These are phyloP conservation scores for Talaromyces nanjingensis DNA, from an alignment of 495 filamentous ascomycete genomes.

Conservation along the genomic window DNA sequence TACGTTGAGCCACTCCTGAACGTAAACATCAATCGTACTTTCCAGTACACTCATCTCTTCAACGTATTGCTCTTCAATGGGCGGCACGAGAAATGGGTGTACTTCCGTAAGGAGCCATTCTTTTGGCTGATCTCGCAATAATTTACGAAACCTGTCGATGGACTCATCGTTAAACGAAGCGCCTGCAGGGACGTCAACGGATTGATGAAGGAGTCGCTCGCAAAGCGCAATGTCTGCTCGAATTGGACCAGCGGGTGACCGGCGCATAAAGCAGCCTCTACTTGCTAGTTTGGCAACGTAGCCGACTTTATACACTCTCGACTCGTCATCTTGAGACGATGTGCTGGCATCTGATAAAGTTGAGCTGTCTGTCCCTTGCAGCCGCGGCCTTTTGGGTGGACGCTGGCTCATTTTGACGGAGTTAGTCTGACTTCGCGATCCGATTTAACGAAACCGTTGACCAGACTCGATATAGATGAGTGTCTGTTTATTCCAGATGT, in stretches of 20 bases:
- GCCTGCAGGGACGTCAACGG: background rate
- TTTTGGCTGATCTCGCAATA: background rate
- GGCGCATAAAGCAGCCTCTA: background rate
- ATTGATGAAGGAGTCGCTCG: background rate
- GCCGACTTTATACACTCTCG: background rate
- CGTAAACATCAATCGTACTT: background rate
- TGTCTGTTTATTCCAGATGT: background rate
- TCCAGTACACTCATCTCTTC: background rate
- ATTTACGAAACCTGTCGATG: background rate
- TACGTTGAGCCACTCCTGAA: background rate
- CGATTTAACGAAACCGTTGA: background rate
- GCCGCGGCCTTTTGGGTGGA: background rate
- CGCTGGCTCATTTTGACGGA: background rate
- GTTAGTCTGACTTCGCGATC: no score
- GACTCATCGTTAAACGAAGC: background rate
- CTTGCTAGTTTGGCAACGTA: background rate
- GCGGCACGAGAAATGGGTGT: background rate
- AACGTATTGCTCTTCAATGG: background rate
- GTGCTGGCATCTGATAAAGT: background rate
- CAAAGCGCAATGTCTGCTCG: background rate
- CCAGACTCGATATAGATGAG: background rate
- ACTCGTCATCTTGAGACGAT: background rate
- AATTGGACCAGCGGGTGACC: background rate
- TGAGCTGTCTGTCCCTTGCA: background rate
- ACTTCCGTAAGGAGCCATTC: background rate